phyloP scores from a whole-genome alignment of 192 early-diverging fungal species.

The Podila minutissima region DNA sequence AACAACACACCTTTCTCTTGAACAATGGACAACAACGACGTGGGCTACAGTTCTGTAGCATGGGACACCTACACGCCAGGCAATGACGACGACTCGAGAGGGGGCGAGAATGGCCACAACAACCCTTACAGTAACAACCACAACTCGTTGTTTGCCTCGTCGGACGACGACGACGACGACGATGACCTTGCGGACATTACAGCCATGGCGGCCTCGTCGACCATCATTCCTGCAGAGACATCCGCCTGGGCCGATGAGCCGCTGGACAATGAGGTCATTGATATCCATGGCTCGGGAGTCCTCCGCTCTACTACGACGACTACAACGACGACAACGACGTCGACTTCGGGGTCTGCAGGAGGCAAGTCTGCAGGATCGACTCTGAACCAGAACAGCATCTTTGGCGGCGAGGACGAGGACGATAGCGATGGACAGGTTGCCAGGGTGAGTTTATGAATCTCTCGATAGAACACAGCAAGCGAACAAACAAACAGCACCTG shows the following conservation, averaged over 20 bases:
- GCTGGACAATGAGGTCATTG: slow-evolving; percentile 50
- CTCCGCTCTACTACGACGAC: neutral
- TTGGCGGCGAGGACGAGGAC: slow-evolving; percentile 18
- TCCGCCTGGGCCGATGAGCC: slow-evolving; percentile 51
- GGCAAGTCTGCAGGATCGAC: neutral
- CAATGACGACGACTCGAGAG: slow-evolving; percentile 12
- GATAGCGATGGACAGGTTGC: slow-evolving; percentile 13
- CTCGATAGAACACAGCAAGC: neutral
- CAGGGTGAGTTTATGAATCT: slow-evolving; percentile 11
- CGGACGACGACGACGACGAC: slow-evolving; percentile 42
- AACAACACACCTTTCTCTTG: neutral
- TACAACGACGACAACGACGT: neutral
- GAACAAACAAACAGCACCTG: no score
- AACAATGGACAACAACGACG: slow-evolving; percentile 40
- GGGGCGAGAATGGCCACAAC: slow-evolving; percentile 13
- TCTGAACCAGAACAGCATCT: neutral
- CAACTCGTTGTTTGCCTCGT: slow-evolving; percentile 36
- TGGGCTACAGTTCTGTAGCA: slow-evolving; percentile 50
- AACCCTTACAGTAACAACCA: slow-evolving; percentile 1
- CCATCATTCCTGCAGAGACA: slow-evolving; percentile 47
- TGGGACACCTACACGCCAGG: slow-evolving; percentile 47
- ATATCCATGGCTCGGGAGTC: slow-evolving; percentile 25
- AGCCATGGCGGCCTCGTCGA: slow-evolving; percentile 25
- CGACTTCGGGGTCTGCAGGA: neutral
- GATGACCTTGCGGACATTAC: slow-evolving; percentile 37